Evolutionary conservation across 305 asterid genomes (phyloP).

Genomic region (Fraxinus floribunda): DNA sequence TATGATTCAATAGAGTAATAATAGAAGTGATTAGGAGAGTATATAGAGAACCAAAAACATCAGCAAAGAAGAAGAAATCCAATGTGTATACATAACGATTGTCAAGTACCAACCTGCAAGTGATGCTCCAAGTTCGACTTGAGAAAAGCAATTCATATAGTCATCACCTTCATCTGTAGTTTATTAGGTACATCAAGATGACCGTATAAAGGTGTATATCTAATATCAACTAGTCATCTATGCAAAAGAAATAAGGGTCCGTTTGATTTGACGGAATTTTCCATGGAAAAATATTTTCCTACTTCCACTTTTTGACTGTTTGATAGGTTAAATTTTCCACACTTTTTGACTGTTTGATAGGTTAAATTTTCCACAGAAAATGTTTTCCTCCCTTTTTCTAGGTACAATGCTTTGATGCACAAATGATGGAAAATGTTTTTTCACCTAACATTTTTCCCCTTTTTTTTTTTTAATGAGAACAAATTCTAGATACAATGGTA

Average conservation of each 20-base stretch:
- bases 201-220: constrained; percentile 17
- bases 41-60: constrained; percentile 21
- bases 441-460: too few relatives aligned
- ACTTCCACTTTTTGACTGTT: too few relatives aligned
- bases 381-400: too few relatives aligned
- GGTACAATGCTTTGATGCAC: too few relatives aligned
- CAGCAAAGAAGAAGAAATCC: constrained; percentile 10
- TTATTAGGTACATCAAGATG: constrained; percentile 14
- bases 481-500: too few relatives aligned
- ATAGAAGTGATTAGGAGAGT: constrained; percentile 24
- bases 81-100: background rate
- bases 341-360: too few relatives aligned
- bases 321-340: too few relatives aligned
- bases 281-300: too few relatives aligned
- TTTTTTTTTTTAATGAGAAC: too few relatives aligned
- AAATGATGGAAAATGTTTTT: too few relatives aligned
- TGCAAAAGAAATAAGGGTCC: constrained; percentile 10
- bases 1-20: constrained; percentile 18
- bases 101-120: constrained; percentile 58
- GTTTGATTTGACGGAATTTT: too few relatives aligned
- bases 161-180: constrained; percentile 53
- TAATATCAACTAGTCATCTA: constrained; percentile 2
- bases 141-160: constrained; percentile 62
- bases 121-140: constrained; percentile 73
- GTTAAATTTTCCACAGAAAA: too few relatives aligned